Base-by-base conservation (phyloP, 257 asterid species). In the Paulownia fortunei region DNA sequence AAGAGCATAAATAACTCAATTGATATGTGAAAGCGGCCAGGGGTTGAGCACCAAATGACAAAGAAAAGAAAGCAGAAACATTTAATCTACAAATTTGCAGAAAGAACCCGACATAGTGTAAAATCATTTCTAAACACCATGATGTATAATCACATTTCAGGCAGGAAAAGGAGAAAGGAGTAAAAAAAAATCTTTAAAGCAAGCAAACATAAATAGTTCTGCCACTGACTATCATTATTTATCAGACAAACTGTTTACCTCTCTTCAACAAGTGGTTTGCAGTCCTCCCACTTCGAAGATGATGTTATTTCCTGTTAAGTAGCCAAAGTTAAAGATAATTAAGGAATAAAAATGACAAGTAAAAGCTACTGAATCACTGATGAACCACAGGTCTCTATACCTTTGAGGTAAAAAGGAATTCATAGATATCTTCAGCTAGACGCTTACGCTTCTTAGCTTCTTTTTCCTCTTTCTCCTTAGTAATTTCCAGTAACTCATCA, bases 381-480 rank as follows among this genome's bases (percentile, higher is more conserved):
- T 26, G 12, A 46, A 73, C 62, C 18, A 39, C 64, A 71, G 42
- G 72, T 41, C 10, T 62, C 32, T 9, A 59, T 81, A 93, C 99
- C 98, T 93, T 96, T 63, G 92, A 87, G 52, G 46, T 70, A 63
- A 75, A 84, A 58, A 93, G 82, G 80, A 87, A 90, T 59, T 83
- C 89, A 72, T 86, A 85, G 71, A 92, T 77, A 51, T 89, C 95
- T 55, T 96, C 97, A 19, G 85, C 80, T 56, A 88, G 88, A 54
- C 99, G 97, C 80, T 90, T 90, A 52, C 93, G 97, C 86, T 77
- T 89, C 87, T 93, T 93, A 71, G 92, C 90, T 86, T 92, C 99
- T 75, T 94, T 96, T 80, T 92, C 99, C 75, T 92, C 98, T 84
- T 87, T 93, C 80, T 89, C 99, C 86, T 81, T 92, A 56, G 84